phyloP scores from a whole-genome alignment of 306 rosid genomes.

The Parietaria judaica region DNA sequence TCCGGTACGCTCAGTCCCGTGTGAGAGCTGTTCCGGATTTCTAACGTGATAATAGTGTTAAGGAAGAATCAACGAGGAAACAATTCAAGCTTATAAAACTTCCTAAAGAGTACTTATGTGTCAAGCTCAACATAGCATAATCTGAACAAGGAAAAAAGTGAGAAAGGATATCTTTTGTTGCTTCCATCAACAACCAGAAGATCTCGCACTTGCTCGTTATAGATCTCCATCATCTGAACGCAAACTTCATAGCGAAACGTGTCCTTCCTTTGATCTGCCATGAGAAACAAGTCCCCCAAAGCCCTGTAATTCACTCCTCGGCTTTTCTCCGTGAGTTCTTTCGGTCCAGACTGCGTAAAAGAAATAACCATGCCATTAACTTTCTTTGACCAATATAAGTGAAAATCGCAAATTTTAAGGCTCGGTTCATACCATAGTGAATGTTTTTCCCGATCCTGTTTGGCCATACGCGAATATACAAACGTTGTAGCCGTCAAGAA shows the following conservation, averaged over 20 bases:
- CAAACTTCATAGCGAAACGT: slow-evolving; percentile 70
- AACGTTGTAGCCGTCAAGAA: slow-evolving; percentile 82
- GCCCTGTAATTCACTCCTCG: slow-evolving; percentile 96
- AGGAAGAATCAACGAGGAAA: slow-evolving; percentile 22
- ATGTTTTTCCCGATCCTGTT: slow-evolving; percentile 89
- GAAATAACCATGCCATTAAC: slow-evolving; percentile 15
- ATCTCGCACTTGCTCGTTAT: slow-evolving; percentile 96
- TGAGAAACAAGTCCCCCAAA: slow-evolving; percentile 69
- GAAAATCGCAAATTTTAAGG: not conserved
- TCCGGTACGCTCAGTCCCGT: slow-evolving; percentile 86
- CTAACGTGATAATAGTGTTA: slow-evolving; percentile 59
- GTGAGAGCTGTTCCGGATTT: slow-evolving; percentile 80
- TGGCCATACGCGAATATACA: slow-evolving; percentile 93
- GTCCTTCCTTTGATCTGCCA: slow-evolving; percentile 75
- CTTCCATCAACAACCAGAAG: slow-evolving; percentile 78
- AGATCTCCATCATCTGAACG: slow-evolving; percentile 96
- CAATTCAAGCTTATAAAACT: not conserved
- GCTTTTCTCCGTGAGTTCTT: slow-evolving; percentile 77
- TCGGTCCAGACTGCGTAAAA: slow-evolving; percentile 62
- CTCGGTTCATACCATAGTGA: slow-evolving; percentile 58
- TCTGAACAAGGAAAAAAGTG: slow-evolving; percentile 6
- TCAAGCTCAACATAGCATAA: too few relatives aligned
- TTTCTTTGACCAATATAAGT: not conserved
- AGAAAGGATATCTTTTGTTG: slow-evolving; percentile 92
- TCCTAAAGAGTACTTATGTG: not conserved